Evolutionary conservation across 345 rosid genomes (phyloP), one percentile per base, ranked within the genome.

Genomic region (Ricinus communis): DNA sequence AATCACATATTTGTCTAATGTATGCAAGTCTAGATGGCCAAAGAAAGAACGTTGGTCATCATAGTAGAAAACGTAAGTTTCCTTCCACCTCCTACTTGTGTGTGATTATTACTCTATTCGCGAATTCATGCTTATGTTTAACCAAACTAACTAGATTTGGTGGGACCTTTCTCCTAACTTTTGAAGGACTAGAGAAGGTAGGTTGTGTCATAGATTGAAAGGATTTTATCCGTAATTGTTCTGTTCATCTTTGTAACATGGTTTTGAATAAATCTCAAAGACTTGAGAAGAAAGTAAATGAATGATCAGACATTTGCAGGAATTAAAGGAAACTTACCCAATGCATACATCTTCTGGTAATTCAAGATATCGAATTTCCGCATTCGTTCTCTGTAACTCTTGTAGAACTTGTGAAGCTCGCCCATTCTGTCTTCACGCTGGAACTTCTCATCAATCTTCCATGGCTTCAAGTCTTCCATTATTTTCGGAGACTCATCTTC

Each of bases 321-420:
- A 30, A 22, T 25, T 2, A 19, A 59, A 28, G 53, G 70, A 25
- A 46, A 83, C 97, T 79, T 80, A 95, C 99, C 91, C 74, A 90
- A 80, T 56, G 97, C 92, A 70, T 89, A 87, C 86, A 89, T 87
- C 85, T 95, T 95, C 77, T 95, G 99, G 81, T 87, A 95, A 79
- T 85, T 95, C 83, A 89, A 81, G 82, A 92, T 88, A 63, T 95
- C 99, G 63, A 95, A 82, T 75, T 92, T 95, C 56, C 96, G 69
- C 97, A 95, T 95, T 59, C 93, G 60, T 73, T 92, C 97, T 62
- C 93, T 81, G 84, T 92, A 95, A 77, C 90, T 95, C 82, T 62
- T 81, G 83, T 92, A 90, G 78, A 95, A 87, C 77, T 85, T 92
- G 79, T 92, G 97, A 78, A 95, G 93, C 79, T 87, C 97, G 2